phyloP scores from a whole-genome alignment of 2,329 filamentous ascomycete species.

The Trichoderma semiorbis region DNA sequence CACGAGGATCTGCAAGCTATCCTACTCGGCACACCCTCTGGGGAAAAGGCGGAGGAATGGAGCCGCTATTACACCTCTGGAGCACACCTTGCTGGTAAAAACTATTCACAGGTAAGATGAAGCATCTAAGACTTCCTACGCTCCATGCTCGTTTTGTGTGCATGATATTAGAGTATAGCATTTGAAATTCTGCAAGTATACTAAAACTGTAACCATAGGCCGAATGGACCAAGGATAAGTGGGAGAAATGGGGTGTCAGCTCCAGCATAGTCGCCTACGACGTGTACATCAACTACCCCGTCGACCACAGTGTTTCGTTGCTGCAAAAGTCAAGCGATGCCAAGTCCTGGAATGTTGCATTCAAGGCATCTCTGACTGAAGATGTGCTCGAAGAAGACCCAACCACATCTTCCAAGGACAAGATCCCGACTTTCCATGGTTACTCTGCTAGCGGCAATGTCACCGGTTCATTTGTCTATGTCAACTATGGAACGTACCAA shows the following conservation, averaged over 20 bases:
- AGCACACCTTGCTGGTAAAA: slow-evolving; percentile 72
- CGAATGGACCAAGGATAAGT: slow-evolving; percentile 70
- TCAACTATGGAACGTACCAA: slow-evolving; percentile 83
- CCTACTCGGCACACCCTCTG: slow-evolving; percentile 56
- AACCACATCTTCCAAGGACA: slow-evolving; percentile 66
- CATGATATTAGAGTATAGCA: background rate
- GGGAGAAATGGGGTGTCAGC: slow-evolving; percentile 67
- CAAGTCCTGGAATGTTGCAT: slow-evolving; percentile 59
- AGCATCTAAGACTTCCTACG: background rate
- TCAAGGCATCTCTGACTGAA: slow-evolving; percentile 77
- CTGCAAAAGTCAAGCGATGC: slow-evolving; percentile 44
- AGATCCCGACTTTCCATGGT: slow-evolving; percentile 88
- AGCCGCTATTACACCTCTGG: slow-evolving; percentile 75
- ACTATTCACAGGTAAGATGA: slow-evolving; percentile 60
- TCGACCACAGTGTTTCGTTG: slow-evolving; percentile 66
- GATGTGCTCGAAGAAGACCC: slow-evolving; percentile 80
- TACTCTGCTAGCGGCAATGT: slow-evolving; percentile 93
- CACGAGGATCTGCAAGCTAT: slow-evolving; percentile 54
- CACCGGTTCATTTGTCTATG: slow-evolving; percentile 80
- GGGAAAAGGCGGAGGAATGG: slow-evolving; percentile 63
- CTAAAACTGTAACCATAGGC: slow-evolving; percentile 43
- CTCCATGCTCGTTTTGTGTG: background rate
- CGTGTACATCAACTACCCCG: slow-evolving; percentile 73
- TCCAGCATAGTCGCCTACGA: slow-evolving; percentile 67
- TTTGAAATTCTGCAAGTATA: background rate